A percentile compares a stretch with the other conserved stretches of the same genome.
These are phyloP conservation scores for Uncinocarpus reesii DNA, from an alignment of 2,329 filamentous ascomycete genomes.

Conservation along the genomic window DNA sequence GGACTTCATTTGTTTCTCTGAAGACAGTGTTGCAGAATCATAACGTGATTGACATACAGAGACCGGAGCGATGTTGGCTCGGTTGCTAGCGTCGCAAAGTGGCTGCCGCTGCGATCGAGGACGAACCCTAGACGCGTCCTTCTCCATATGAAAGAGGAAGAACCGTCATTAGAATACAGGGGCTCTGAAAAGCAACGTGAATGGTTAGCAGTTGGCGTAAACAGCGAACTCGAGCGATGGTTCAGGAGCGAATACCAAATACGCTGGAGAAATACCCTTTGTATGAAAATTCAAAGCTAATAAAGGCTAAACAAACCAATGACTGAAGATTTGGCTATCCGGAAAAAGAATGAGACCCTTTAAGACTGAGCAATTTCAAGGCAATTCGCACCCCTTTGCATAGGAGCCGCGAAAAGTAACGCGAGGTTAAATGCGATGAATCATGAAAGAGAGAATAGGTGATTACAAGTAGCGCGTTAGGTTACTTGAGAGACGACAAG, in stretches of 20 bases:
- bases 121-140: background rate
- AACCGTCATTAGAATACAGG: background rate
- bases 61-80: slow-evolving; percentile 34
- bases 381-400: too few relatives aligned
- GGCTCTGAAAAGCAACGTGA: background rate
- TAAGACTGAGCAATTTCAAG: too few relatives aligned
- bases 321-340: too few relatives aligned
- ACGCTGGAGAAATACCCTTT: background rate
- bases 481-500: background rate
- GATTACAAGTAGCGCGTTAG: background rate
- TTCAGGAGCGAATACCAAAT: background rate
- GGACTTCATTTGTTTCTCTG: slow-evolving; percentile 10
- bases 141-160: slow-evolving; percentile 8
- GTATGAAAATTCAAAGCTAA: background rate
- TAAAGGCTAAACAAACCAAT: too few relatives aligned
- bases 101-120: slow-evolving; percentile 27
- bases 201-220: background rate
- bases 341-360: too few relatives aligned
- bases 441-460: background rate
- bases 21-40: background rate
- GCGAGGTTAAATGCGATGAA: too few relatives aligned
- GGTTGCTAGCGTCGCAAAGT: slow-evolving; percentile 41
- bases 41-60: slow-evolving; percentile 7
- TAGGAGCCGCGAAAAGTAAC: too few relatives aligned
- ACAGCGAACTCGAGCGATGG: background rate